phyloP scores from a whole-genome alignment of 805 yeast species.

The Saturnispora gosingensis region DNA sequence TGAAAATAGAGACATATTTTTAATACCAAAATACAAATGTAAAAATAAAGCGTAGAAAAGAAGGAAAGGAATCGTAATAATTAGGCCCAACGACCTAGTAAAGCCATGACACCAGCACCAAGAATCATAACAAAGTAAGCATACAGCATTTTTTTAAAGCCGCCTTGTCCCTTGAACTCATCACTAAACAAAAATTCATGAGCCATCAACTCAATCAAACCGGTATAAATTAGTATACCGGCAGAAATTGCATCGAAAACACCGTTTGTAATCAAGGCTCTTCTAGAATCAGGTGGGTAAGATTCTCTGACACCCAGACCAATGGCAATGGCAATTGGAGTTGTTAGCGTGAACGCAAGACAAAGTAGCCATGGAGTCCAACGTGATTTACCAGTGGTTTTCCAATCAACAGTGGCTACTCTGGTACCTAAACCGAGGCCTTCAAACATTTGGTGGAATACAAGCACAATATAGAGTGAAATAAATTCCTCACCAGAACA shows the following conservation, averaged over 20 bases:
- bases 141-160: slow-evolving; percentile 39
- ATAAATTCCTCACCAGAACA: slow-evolving; percentile 71
- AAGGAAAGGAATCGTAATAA: background rate
- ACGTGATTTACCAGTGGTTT: slow-evolving; percentile 15
- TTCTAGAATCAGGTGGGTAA: slow-evolving; percentile 50
- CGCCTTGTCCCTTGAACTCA: slow-evolving; percentile 53
- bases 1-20: background rate
- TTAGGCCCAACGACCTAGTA: slow-evolving; percentile 67
- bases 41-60: background rate
- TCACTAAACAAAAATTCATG: slow-evolving; percentile 58
- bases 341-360: slow-evolving; percentile 42
- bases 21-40: background rate
- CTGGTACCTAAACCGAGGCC: slow-evolving; percentile 82
- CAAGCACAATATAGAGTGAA: slow-evolving; percentile 58
- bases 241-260: slow-evolving; percentile 67
- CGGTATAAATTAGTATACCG: slow-evolving; percentile 71
- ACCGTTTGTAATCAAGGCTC: slow-evolving; percentile 58
- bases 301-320: slow-evolving; percentile 67
- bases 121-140: slow-evolving; percentile 47
- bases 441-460: slow-evolving; percentile 76
- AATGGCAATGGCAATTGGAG: slow-evolving; percentile 70
- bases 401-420: slow-evolving; percentile 46
- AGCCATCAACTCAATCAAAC: slow-evolving; percentile 72
- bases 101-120: slow-evolving; percentile 74
- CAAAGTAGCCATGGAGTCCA: slow-evolving; percentile 52